Evolutionary conservation across 305 asterid genomes (phyloP).

Genomic region (Ilex paraguariensis): DNA sequence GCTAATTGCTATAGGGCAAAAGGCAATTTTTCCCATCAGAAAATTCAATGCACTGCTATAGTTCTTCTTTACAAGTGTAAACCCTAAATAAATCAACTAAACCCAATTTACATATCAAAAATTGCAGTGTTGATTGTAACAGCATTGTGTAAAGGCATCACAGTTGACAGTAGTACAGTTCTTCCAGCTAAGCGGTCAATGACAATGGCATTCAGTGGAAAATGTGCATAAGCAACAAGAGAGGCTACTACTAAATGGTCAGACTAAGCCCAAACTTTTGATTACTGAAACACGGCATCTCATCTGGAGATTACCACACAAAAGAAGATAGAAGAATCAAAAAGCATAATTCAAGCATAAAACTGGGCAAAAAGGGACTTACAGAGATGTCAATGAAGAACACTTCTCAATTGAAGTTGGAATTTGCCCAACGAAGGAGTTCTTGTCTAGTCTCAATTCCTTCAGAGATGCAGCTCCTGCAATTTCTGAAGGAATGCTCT

Average conservation of each 20-base stretch:
- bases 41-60: too few species aligned
- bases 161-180: too few species aligned
- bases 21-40: too few species aligned
- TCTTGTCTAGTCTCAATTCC: slow-evolving; percentile 55
- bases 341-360: background rate
- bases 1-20: too few species aligned
- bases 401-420: slow-evolving; percentile 62
- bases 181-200: too few species aligned
- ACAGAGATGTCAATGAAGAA: slow-evolving; percentile 53
- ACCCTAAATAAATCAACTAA: too few species aligned
- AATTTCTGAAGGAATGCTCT: slow-evolving; percentile 71
- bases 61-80: too few species aligned
- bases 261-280: background rate
- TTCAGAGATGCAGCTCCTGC: slow-evolving; percentile 58
- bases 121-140: too few species aligned
- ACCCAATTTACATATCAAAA: too few species aligned
- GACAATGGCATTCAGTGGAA: too few species aligned
- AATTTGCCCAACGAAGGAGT: slow-evolving; percentile 49
- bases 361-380: slow-evolving; percentile 31
- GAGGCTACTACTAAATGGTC: background rate
- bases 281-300: background rate
- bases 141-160: too few species aligned
- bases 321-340: background rate
- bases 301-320: background rate
- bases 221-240: too few species aligned